Base-by-base conservation (phyloP, 169 alveolate genomes). In the Babesia divergens region DNA sequence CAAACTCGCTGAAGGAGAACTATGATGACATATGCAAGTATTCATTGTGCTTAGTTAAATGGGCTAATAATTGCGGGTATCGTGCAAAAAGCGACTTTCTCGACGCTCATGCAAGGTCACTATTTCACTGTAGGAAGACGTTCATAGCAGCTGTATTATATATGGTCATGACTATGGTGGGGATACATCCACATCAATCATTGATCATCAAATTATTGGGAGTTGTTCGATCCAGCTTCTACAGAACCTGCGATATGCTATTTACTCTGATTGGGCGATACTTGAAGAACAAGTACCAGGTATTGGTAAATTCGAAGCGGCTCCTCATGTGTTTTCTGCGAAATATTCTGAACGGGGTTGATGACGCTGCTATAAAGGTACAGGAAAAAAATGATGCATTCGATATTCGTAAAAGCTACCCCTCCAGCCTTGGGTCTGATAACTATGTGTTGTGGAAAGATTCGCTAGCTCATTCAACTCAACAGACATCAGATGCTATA, bases 91-190 rank as follows among this genome's bases (percentile, higher is more conserved):
- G 18, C 13, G 65, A 76, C 26, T 32, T 76, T 0, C 40, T 76
- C 13, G 62, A 76, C 26, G 70, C 85, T 20, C 40, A 32, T 3
- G n/a, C 44, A 18, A 38, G 85, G 34, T 14, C 31, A 0, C 9
- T 24, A 37, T 54, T 65, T 26, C 52, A 42, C 13, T 76, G 85
- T 26, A 76, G 64, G 31, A 76, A 76, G 20, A 65, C 85, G 5
- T 40, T 76, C 5, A 14, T 62, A 32, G 69, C 85, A 9, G 37
- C 65, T 16, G 31, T 66, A 1, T 8, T 76, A 11, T 28, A 18
- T 24, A 2, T 66, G 31, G 65, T 46, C 8, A 3, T 53, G 22
- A 13, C 26, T 4, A 51, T 59, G 43, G n/a, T 62, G 18, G 49
- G 53, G 20, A 76, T 76, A 0, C 34, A 34, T 42, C 51, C 55